These are phyloP conservation scores for Coprinopsis strossmayeri DNA, from an alignment of 768 basidiomycete genomes.

Conservation along the genomic window DNA sequence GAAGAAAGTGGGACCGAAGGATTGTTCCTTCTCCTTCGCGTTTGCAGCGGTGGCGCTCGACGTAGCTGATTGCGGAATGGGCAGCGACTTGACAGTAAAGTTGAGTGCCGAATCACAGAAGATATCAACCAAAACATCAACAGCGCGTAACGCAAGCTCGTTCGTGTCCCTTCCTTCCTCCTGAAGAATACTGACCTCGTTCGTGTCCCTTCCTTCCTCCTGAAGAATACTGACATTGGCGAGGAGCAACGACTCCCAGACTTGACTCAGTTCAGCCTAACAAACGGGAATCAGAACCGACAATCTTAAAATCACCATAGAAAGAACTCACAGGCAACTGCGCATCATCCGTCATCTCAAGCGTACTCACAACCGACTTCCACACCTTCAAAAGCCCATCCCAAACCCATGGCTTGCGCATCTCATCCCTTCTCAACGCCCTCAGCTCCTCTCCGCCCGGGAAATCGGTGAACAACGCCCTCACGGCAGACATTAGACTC, in stretches of 20 bases:
- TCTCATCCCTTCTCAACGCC: constrained; percentile 50
- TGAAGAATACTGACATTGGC: constrained; percentile 25
- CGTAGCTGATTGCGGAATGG: constrained; percentile 11
- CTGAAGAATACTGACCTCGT: constrained; percentile 26
- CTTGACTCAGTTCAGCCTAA: constrained; percentile 26
- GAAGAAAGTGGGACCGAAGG: constrained; percentile 17
- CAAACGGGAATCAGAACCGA: constrained; percentile 39
- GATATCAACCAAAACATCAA: constrained; percentile 41
- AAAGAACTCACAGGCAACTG: constrained; percentile 46
- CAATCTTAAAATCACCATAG: constrained; percentile 25
- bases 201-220: constrained; percentile 29
- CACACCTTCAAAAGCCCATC: constrained; percentile 46
- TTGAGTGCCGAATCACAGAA: constrained; percentile 41
- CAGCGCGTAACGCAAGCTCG: constrained; percentile 33
- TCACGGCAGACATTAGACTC: constrained; percentile 38
- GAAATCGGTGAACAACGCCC: constrained; percentile 47
- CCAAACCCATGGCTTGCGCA: constrained; percentile 47
- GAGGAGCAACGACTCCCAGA: constrained; percentile 17
- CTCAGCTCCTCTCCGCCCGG: constrained; percentile 48
- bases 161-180: constrained; percentile 30
- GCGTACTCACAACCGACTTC: constrained; percentile 35
- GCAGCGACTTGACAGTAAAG: constrained; percentile 16
- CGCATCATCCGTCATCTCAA: constrained; percentile 40
- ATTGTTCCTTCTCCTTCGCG: constrained; percentile 2
- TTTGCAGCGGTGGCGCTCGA: constrained; percentile 15